phyloP scores from a whole-genome alignment of 352 stramenopile species.

The Thalassiosira mediterranea region DNA sequence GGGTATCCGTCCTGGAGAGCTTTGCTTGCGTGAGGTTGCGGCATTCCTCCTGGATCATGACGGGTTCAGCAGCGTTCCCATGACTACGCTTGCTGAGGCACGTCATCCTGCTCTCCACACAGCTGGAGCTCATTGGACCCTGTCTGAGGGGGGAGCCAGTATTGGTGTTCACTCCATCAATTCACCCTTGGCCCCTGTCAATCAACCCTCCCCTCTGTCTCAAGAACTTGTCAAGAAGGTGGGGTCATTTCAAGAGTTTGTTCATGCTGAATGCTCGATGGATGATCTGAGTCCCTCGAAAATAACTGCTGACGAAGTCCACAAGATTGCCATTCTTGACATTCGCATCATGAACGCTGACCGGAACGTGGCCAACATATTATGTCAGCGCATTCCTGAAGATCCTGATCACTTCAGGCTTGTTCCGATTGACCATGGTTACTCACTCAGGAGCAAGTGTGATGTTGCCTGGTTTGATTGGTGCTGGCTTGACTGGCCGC shows the following conservation, averaged over 20 bases:
- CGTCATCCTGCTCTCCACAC: slow-evolving; percentile 84
- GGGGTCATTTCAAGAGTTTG: slow-evolving; percentile 96
- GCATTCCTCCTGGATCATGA: slow-evolving; percentile 95
- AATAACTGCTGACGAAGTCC: slow-evolving; percentile 88
- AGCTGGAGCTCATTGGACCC: slow-evolving; percentile 63
- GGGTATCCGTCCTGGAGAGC: slow-evolving; percentile 94
- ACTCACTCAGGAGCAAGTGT: slow-evolving; percentile 93
- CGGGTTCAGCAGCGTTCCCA: slow-evolving; percentile 85
- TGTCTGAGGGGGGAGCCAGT: slow-evolving; percentile 68
- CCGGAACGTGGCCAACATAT: slow-evolving; percentile 96
- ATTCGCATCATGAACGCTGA: slow-evolving; percentile 98
- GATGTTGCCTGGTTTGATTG: slow-evolving; percentile 98
- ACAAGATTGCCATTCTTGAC: slow-evolving; percentile 98
- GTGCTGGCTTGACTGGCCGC: slow-evolving; percentile 98
- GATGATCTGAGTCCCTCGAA: slow-evolving; percentile 92
- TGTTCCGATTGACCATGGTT: slow-evolving; percentile 99
- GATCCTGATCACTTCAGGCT: slow-evolving; percentile 88
- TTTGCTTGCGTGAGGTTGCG: slow-evolving; percentile 95
- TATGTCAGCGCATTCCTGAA: slow-evolving; percentile 89
- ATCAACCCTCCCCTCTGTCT: slow-evolving; percentile 24
- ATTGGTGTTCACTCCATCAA: slow-evolving; percentile 88
- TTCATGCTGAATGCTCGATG: slow-evolving; percentile 92
- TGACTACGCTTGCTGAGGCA: slow-evolving; percentile 87
- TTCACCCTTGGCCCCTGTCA: slow-evolving; percentile 53
- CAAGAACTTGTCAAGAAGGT: slow-evolving; percentile 86